Conservation (phyloP, 2,329 filamentous ascomycete genomes). For the Trichoderma gracile region DNA sequence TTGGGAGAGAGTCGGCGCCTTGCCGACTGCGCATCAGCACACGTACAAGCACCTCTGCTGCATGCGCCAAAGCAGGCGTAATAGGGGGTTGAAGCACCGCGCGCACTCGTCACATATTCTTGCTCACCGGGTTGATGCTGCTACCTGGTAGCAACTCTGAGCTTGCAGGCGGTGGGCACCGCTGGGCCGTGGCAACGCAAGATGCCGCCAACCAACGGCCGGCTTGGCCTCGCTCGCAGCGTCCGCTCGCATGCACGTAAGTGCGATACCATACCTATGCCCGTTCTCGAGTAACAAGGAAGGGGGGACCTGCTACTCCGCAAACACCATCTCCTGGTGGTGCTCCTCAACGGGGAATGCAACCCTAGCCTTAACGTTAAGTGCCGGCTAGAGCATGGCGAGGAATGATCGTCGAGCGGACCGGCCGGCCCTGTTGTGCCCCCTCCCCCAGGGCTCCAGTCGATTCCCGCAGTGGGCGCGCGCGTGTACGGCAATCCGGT, state of each 20-base stretch:
- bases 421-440: conserved; percentile 12
- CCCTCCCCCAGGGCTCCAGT: conserved; percentile 5
- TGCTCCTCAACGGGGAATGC: not conserved
- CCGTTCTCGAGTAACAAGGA: not conserved
- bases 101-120: not conserved
- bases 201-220: conserved; percentile 3
- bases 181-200: conserved; percentile 10
- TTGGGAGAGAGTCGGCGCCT: not conserved
- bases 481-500: not conserved
- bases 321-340: not conserved
- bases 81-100: not conserved
- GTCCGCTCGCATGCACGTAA: not conserved
- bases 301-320: not conserved
- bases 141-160: not conserved
- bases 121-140: not conserved
- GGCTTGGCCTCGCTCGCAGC: not conserved
- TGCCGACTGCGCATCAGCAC: not conserved
- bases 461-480: conserved; percentile 23
- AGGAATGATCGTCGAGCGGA: conserved; percentile 22
- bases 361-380: conserved; percentile 9
- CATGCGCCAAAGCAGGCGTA: not conserved
- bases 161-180: not conserved
- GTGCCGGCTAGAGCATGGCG: conserved; percentile 7
- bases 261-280: too few species aligned
- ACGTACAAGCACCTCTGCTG: not conserved